phyloP scores from a whole-genome alignment of 441 rosid species.

The Gossypium gossypioides region DNA sequence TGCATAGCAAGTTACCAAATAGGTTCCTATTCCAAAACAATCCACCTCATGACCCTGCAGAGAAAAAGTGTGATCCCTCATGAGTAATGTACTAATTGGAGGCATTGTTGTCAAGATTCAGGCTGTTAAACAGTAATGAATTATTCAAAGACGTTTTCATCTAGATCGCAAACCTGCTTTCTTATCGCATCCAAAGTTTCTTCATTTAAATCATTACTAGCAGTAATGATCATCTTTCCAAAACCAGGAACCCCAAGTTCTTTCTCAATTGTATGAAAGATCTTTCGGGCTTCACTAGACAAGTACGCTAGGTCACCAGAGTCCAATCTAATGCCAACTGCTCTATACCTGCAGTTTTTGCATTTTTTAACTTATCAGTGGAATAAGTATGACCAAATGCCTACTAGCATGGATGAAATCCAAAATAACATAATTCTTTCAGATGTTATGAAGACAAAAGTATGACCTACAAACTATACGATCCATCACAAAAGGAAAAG shows the following conservation, averaged over 20 bases:
- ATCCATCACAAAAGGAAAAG: not conserved
- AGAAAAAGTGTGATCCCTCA: not conserved
- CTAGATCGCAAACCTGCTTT: slow-evolving; percentile 56
- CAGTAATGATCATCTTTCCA: slow-evolving; percentile 63
- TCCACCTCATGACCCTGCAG: slow-evolving; percentile 90
- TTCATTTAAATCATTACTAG: slow-evolving; percentile 92
- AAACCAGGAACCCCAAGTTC: slow-evolving; percentile 58
- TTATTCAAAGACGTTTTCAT: not conserved
- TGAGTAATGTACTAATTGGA: not conserved
- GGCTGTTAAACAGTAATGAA: not conserved
- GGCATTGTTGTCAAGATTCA: not conserved
- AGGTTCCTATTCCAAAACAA: slow-evolving; percentile 83
- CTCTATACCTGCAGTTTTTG: slow-evolving; percentile 53
- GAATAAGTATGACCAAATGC: slow-evolving; percentile 9
- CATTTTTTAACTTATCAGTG: slow-evolving; percentile 21
- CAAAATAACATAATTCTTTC: not conserved
- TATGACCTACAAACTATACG: not conserved
- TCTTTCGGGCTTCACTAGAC: slow-evolving; percentile 62
- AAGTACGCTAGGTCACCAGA: slow-evolving; percentile 89
- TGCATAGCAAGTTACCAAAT: slow-evolving; percentile 80
- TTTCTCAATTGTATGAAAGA: slow-evolving; percentile 55
- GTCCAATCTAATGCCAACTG: slow-evolving; percentile 77
- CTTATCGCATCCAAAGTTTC: slow-evolving; percentile 90
- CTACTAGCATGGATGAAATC: not conserved
- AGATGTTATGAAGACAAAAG: not conserved